Conservation (phyloP, 371 early-diverging fungal species). For the Haplosporangium sp. region DNA sequence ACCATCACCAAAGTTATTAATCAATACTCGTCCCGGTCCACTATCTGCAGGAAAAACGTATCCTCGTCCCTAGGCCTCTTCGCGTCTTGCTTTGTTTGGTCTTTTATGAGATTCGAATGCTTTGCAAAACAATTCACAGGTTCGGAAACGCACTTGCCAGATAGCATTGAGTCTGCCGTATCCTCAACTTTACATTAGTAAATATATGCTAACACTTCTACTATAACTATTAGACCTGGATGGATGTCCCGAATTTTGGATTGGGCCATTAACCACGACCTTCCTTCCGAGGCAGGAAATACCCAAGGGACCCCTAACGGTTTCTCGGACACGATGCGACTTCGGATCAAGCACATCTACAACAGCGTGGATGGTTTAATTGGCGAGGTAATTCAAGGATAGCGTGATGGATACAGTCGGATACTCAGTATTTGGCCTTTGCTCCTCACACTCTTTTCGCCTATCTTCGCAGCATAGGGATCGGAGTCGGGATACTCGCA, state of each 20-base stretch:
- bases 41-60: slow-evolving; percentile 57
- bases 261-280: slow-evolving; percentile 56
- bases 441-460: too few species aligned
- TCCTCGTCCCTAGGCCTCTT: slow-evolving; percentile 65
- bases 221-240: slow-evolving; percentile 56
- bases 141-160: slow-evolving; percentile 2
- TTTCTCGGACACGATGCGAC: slow-evolving; percentile 49
- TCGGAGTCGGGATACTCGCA: not conserved
- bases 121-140: slow-evolving; percentile 70
- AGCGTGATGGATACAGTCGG: too few species aligned
- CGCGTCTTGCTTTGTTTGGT: slow-evolving; percentile 67
- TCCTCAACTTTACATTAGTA: not conserved
- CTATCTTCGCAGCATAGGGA: slow-evolving; percentile 15
- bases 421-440: too few species aligned
- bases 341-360: slow-evolving; percentile 54
- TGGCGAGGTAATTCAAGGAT: slow-evolving; percentile 28
- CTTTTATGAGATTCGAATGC: slow-evolving; percentile 68
- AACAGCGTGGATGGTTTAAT: slow-evolving; percentile 33
- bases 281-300: slow-evolving; percentile 11
- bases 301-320: slow-evolving; percentile 19
- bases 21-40: not conserved
- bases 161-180: too few species aligned
- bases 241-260: slow-evolving; percentile 69
- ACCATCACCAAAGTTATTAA: not conserved
- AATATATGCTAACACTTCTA: too few species aligned